Conservation (phyloP, 1,284 basidiomycete species). For the Thecaphora thlaspeos region DNA sequence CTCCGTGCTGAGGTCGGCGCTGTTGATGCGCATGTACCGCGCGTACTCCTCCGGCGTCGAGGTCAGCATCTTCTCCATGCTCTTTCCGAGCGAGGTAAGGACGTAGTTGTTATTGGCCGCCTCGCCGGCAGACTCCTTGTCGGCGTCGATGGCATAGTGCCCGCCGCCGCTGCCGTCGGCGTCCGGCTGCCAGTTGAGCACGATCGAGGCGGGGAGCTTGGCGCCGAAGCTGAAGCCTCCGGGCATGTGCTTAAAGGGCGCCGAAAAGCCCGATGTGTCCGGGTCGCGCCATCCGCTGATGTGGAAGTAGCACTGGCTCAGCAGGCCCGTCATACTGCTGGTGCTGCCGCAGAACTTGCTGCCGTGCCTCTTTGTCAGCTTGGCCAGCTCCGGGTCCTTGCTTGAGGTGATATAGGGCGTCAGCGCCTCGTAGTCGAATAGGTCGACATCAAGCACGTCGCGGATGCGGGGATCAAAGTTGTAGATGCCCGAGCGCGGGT, state of each 20-base stretch:
- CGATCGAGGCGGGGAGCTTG: constrained; percentile 73
- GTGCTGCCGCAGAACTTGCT: constrained; percentile 81
- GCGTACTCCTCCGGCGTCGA: constrained; percentile 68
- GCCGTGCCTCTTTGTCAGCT: constrained; percentile 66
- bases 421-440: constrained; percentile 85
- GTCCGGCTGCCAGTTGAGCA: constrained; percentile 64
- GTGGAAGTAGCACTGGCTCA: constrained; percentile 81
- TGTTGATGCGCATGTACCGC: constrained; percentile 63
- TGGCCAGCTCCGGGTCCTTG: constrained; percentile 71
- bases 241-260: constrained; percentile 66
- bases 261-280: constrained; percentile 51
- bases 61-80: constrained; percentile 87
- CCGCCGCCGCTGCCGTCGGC: constrained; percentile 10
- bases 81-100: constrained; percentile 67
- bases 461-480: constrained; percentile 76
- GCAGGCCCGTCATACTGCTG: constrained; percentile 80
- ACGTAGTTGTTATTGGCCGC: constrained; percentile 53
- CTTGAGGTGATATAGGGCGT: constrained; percentile 78
- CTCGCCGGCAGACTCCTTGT: constrained; percentile 59
- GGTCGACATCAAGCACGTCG: constrained; percentile 73
- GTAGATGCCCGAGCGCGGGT: constrained; percentile 80
- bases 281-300: constrained; percentile 56
- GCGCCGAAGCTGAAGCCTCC: constrained; percentile 75
- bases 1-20: constrained; percentile 48
- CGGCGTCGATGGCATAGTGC: constrained; percentile 77